phyloP scores from a whole-genome alignment of 2,329 filamentous ascomycete species.

The Penicillium capsulatum region DNA sequence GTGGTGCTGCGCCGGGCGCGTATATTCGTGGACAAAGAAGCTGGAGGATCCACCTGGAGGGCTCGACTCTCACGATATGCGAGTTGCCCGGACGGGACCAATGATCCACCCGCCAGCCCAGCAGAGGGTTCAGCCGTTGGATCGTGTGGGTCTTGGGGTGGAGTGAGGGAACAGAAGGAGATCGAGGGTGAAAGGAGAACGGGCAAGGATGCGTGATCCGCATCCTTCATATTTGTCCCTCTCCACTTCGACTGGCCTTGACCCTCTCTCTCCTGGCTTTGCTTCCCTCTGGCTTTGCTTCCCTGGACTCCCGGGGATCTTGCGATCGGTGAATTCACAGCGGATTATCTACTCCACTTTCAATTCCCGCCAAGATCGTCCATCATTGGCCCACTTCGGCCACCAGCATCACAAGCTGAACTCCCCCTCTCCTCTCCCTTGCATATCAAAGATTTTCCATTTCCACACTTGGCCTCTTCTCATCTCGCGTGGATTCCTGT shows the following conservation, averaged over 20 bases:
- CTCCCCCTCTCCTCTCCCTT: constrained; percentile 27
- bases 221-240: constrained; percentile 4
- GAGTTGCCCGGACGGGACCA: constrained; percentile 23
- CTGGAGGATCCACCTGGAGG: neutral
- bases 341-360: neutral
- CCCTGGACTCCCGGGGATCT: neutral
- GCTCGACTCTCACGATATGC: too few relatives aligned
- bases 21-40: neutral
- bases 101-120: constrained; percentile 20
- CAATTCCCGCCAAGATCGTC: constrained; percentile 21
- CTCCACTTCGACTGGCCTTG: constrained; percentile 8
- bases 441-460: constrained; percentile 20
- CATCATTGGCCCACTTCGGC: constrained; percentile 16
- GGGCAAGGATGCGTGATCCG: neutral
- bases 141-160: constrained; percentile 21
- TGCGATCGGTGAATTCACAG: neutral
- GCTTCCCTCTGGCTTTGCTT: constrained; percentile 4
- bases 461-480: constrained; percentile 7
- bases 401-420: constrained; percentile 19
- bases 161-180: constrained; percentile 5
- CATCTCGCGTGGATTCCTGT: constrained; percentile 5
- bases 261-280: constrained; percentile 5
- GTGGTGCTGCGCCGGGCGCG: too few relatives aligned
- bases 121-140: constrained; percentile 24
- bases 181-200: constrained; percentile 1